These are phyloP conservation scores for Trametes polyzona DNA, from an alignment of 1,284 basidiomycete species.

Conservation along the genomic window DNA sequence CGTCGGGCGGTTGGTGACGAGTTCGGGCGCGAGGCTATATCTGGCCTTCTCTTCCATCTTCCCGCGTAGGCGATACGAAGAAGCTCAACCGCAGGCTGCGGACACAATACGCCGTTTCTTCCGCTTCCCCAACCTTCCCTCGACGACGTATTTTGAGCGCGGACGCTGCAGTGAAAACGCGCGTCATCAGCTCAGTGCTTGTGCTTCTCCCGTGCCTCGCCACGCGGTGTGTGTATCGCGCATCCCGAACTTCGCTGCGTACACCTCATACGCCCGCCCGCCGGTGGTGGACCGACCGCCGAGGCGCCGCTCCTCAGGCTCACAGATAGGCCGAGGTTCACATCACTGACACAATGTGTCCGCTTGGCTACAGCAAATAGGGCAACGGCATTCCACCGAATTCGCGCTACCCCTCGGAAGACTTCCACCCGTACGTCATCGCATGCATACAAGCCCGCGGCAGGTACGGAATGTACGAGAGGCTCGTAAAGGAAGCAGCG, in stretches of 20 bases:
- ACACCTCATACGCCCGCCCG: not conserved
- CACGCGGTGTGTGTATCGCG: not conserved
- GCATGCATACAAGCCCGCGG: not conserved
- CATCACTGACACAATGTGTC: constrained; percentile 12
- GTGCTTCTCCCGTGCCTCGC: constrained; percentile 1
- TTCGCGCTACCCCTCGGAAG: not conserved
- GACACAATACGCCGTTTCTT: not conserved
- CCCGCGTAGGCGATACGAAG: too few relatives aligned
- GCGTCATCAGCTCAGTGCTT: not conserved
- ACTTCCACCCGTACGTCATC: not conserved
- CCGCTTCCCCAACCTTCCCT: too few relatives aligned
- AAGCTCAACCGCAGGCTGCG: too few relatives aligned
- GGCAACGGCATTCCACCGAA: not conserved
- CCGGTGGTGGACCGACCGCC: not conserved
- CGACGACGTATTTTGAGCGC: not conserved
- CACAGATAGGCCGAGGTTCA: constrained; percentile 1
- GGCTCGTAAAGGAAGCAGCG: not conserved
- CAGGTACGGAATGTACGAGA: not conserved
- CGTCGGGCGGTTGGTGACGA: too few relatives aligned
- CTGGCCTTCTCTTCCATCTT: too few relatives aligned
- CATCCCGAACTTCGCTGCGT: not conserved
- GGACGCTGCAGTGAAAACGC: not conserved
- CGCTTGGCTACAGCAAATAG: constrained; percentile 8
- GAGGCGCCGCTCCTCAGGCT: too few relatives aligned
- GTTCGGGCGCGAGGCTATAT: too few relatives aligned